phyloP scores from a whole-genome alignment of 2,329 filamentous ascomycete genomes.

The Davidsoniella eucalypti region DNA sequence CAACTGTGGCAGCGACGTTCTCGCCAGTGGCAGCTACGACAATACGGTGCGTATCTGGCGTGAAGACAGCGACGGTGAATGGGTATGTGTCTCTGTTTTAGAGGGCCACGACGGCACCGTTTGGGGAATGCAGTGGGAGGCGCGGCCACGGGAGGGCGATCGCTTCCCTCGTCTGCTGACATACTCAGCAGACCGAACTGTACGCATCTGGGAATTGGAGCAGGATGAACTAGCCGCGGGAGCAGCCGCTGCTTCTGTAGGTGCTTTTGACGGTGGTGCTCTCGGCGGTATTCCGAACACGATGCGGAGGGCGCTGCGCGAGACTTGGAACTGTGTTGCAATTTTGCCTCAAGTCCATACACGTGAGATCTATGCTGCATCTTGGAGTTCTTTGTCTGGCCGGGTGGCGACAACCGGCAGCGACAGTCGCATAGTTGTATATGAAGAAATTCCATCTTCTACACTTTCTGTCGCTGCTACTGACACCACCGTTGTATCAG shows the following conservation, averaged over 20 bases:
- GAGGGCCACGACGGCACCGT: conserved; percentile 74
- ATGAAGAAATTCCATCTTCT: conserved; percentile 39
- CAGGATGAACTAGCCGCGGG: conserved; percentile 20
- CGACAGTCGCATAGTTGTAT: conserved; percentile 68
- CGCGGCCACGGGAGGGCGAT: conserved; percentile 21
- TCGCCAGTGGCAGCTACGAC: conserved; percentile 89
- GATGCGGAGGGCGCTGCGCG: conserved; percentile 60
- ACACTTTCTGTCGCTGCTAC: conserved; percentile 9
- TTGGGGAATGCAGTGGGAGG: conserved; percentile 70
- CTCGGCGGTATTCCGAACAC: conserved; percentile 56
- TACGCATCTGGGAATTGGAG: conserved; percentile 64
- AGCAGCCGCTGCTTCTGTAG: conserved; percentile 5
- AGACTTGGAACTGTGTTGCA: conserved; percentile 68
- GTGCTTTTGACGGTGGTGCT: conserved; percentile 29
- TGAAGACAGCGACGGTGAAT: conserved; percentile 77
- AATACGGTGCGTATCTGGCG: conserved; percentile 79
- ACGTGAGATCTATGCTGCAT: conserved; percentile 65
- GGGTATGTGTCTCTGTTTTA: conserved; percentile 73
- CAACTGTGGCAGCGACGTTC: conserved; percentile 45
- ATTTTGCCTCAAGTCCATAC: conserved; percentile 61
- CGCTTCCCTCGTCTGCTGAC: conserved; percentile 51
- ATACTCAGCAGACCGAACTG: conserved; percentile 69
- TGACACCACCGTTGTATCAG: neutral
- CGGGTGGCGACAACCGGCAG: conserved; percentile 77
- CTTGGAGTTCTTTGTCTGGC: conserved; percentile 67